Percentiles rank a stretch among this genome's conserved stretches.
These are phyloP conservation scores for Suhomyces terraborum DNA, from an alignment of 1,139 yeast genomes.

Conservation along the genomic window DNA sequence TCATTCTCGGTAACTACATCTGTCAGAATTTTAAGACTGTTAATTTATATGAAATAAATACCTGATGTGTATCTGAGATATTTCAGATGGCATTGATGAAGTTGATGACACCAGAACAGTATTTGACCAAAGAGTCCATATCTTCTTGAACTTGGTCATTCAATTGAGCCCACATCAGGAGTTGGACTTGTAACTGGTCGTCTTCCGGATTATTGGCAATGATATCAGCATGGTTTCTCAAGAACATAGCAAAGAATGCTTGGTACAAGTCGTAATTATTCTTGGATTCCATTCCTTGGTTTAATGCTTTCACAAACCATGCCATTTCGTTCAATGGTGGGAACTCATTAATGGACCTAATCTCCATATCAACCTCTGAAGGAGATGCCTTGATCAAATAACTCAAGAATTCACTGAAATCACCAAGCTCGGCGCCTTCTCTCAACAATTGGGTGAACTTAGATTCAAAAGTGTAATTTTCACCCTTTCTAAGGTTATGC, in stretches of 20 bases:
- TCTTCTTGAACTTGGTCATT: slow-evolving; percentile 48
- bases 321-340: slow-evolving; percentile 67
- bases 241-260: slow-evolving; percentile 75
- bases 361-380: slow-evolving; percentile 78
- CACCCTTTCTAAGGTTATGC: slow-evolving; percentile 28
- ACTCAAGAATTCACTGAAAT: slow-evolving; percentile 53
- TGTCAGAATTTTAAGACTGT: no score
- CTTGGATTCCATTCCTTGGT: slow-evolving; percentile 58
- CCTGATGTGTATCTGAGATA: no score
- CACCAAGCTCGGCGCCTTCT: slow-evolving; percentile 40
- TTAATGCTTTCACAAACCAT: slow-evolving; percentile 65
- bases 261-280: slow-evolving; percentile 69
- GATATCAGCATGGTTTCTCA: slow-evolving; percentile 82
- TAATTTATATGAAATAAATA: no score
- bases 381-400: slow-evolving; percentile 71
- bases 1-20: no score
- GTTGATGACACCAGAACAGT: slow-evolving; percentile 79
- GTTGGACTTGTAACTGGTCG: slow-evolving; percentile 39
- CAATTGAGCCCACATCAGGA: slow-evolving; percentile 51
- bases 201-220: slow-evolving; percentile 51
- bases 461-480: slow-evolving; percentile 58
- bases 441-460: slow-evolving; percentile 70
- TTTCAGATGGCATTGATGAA: slow-evolving; percentile 50
- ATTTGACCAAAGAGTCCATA: slow-evolving; percentile 72
- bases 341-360: slow-evolving; percentile 70